Conservation (phyloP, 208 protist genomes). For the Leptomonas seymouri region DNA sequence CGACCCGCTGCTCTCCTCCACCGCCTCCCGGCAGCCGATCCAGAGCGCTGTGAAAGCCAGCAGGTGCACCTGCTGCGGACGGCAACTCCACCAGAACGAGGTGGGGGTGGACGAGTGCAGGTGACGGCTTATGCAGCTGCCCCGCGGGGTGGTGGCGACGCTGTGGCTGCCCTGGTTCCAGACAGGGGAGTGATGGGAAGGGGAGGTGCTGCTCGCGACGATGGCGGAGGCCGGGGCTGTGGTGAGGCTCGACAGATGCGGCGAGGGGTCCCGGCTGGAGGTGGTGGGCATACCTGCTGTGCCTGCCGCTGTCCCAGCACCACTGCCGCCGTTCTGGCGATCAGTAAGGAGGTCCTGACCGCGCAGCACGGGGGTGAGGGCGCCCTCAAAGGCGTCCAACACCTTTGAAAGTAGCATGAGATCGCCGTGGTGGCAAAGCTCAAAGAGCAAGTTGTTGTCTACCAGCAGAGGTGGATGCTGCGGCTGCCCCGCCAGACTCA, state of each 20-base stretch:
- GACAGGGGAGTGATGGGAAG: conserved; percentile 4
- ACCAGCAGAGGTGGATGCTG: conserved; percentile 52
- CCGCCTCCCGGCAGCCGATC: conserved; percentile 52
- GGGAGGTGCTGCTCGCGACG: not conserved
- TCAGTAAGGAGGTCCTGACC: conserved; percentile 45
- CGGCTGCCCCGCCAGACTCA: conserved; percentile 26
- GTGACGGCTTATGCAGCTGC: conserved; percentile 16
- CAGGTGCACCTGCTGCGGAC: conserved; percentile 66
- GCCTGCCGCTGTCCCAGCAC: not conserved
- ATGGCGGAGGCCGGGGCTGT: not conserved
- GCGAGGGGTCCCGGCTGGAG: conserved; percentile 18
- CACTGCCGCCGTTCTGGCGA: conserved; percentile 19
- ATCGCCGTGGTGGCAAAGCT: conserved; percentile 55
- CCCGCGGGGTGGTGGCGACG: conserved; percentile 4
- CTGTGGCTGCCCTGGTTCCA: conserved; percentile 23
- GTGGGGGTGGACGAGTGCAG: conserved; percentile 16
- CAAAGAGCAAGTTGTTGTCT: conserved; percentile 39
- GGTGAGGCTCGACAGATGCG: conserved; percentile 16
- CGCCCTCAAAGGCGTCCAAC: conserved; percentile 50
- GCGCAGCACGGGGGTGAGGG: conserved; percentile 58
- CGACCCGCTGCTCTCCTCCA: conserved; percentile 44
- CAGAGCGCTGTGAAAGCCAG: conserved; percentile 64
- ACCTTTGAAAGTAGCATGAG: conserved; percentile 42
- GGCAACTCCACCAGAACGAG: conserved; percentile 60
- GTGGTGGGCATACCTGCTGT: conserved; percentile 10